Conservation (phyloP, 371 early-diverging fungal genomes). For the Mortierella sp. region DNA sequence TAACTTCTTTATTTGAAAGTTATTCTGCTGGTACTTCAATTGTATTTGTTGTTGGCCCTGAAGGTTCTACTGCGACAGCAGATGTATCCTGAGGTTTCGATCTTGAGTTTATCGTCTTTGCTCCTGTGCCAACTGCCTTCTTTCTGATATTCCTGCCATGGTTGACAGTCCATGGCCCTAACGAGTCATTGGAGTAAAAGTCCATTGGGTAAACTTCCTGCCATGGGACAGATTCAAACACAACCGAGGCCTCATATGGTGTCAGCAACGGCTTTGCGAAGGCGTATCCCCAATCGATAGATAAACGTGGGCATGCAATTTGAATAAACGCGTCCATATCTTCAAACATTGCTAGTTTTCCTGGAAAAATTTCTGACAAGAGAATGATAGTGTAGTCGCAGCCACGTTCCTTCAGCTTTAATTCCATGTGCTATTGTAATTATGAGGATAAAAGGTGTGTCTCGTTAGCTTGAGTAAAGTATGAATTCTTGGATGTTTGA, state of each 20-base stretch:
- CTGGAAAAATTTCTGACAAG: slow-evolving; percentile 95
- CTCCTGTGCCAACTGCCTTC: slow-evolving; percentile 20
- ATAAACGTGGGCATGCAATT: slow-evolving; percentile 97
- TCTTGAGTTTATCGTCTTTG: slow-evolving; percentile 15
- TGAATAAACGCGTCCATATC: slow-evolving; percentile 98
- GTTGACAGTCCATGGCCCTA: slow-evolving; percentile 97
- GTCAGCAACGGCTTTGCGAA: slow-evolving; percentile 95
- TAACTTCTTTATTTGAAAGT: not conserved
- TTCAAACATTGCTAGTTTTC: slow-evolving; percentile 88
- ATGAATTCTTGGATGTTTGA: not conserved
- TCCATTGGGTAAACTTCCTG: slow-evolving; percentile 97
- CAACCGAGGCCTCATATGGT: slow-evolving; percentile 97
- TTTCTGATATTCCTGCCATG: slow-evolving; percentile 69
- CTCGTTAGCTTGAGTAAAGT: not conserved
- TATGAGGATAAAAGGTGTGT: not conserved
- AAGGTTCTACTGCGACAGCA: not conserved
- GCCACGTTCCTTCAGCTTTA: slow-evolving; percentile 71
- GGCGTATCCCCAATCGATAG: slow-evolving; percentile 99
- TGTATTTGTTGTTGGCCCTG: not conserved
- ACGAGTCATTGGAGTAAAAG: slow-evolving; percentile 92
- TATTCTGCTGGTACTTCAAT: not conserved
- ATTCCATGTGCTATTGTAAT: slow-evolving; percentile 71
- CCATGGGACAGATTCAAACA: slow-evolving; percentile 82
- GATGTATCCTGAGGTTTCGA: slow-evolving; percentile 1
- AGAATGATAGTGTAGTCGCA: slow-evolving; percentile 83